phyloP scores from a whole-genome alignment of 768 basidiomycete species.

The Mycena chlorophos region DNA sequence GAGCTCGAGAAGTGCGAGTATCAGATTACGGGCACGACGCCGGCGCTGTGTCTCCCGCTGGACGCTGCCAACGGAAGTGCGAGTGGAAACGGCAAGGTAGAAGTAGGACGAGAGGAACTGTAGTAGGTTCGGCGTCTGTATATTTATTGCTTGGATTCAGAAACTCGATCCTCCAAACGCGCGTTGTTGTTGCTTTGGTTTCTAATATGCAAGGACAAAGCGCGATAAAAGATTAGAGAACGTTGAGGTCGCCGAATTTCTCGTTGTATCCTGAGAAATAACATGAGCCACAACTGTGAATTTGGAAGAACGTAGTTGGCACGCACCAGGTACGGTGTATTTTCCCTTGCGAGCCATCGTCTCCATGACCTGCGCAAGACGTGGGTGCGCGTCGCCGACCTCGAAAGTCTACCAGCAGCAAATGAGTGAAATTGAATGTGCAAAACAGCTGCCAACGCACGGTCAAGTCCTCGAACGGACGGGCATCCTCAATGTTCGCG shows the following conservation, averaged over 20 bases:
- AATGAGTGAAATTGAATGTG: neutral
- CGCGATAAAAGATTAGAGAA: slow-evolving; percentile 69
- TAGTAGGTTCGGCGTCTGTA: slow-evolving; percentile 20
- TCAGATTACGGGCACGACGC: slow-evolving; percentile 79
- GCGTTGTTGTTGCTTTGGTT: slow-evolving; percentile 6
- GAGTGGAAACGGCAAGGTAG: too few species aligned
- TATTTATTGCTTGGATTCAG: slow-evolving; percentile 13
- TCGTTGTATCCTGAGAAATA: slow-evolving; percentile 74
- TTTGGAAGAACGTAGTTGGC: neutral
- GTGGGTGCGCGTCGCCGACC: slow-evolving; percentile 89
- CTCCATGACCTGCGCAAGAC: slow-evolving; percentile 87
- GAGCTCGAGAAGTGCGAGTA: slow-evolving; percentile 99
- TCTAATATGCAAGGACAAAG: slow-evolving; percentile 16
- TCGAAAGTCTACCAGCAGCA: slow-evolving; percentile 66
- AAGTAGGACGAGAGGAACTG: slow-evolving; percentile 46
- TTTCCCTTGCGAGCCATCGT: slow-evolving; percentile 97
- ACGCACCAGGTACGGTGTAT: slow-evolving; percentile 92
- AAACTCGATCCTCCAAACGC: slow-evolving; percentile 7
- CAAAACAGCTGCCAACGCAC: slow-evolving; percentile 56
- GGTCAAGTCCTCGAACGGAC: slow-evolving; percentile 96
- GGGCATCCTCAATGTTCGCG: slow-evolving; percentile 94
- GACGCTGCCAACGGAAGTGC: too few species aligned
- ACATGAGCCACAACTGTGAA: neutral
- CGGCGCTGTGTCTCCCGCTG: slow-evolving; percentile 74
- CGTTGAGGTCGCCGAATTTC: slow-evolving; percentile 93